phyloP scores from a whole-genome alignment of 768 basidiomycete species.

The Aureoboletus auriporus region DNA sequence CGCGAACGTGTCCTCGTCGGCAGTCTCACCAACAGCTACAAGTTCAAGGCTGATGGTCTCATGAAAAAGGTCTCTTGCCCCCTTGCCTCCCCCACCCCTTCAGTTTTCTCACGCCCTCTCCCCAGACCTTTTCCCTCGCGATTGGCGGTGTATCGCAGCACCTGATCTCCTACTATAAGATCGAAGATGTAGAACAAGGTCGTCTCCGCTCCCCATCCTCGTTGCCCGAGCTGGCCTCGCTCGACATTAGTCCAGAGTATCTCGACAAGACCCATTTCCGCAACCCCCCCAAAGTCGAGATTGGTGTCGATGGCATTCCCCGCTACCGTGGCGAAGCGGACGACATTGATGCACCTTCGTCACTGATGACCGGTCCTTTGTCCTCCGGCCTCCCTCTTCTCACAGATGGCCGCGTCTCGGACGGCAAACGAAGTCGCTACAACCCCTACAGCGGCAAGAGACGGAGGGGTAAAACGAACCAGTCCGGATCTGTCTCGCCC shows the following conservation, averaged over 20 bases:
- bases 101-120: constrained; percentile 27
- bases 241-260: constrained; percentile 85
- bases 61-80: constrained; percentile 84
- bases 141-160: constrained; percentile 86
- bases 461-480: constrained; percentile 32
- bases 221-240: constrained; percentile 77
- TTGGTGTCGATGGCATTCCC: constrained; percentile 77
- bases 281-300: constrained; percentile 83
- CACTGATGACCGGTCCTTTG: constrained; percentile 38
- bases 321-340: constrained; percentile 84
- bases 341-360: constrained; percentile 50
- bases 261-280: constrained; percentile 90
- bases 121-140: constrained; percentile 85
- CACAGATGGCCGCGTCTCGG: constrained; percentile 41
- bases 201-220: constrained; percentile 86
- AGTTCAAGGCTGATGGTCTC: constrained; percentile 89
- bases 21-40: constrained; percentile 88
- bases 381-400: constrained; percentile 48
- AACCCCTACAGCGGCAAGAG: constrained; percentile 43
- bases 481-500: constrained; percentile 28
- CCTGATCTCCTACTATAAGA: constrained; percentile 91
- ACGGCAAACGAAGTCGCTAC: constrained; percentile 43
- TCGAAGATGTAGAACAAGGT: constrained; percentile 87
- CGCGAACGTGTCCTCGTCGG: constrained; percentile 83
- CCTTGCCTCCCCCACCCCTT: constrained; percentile 3